phyloP scores from a whole-genome alignment of 208 protist genomes.

The Angomonas desouzai region DNA sequence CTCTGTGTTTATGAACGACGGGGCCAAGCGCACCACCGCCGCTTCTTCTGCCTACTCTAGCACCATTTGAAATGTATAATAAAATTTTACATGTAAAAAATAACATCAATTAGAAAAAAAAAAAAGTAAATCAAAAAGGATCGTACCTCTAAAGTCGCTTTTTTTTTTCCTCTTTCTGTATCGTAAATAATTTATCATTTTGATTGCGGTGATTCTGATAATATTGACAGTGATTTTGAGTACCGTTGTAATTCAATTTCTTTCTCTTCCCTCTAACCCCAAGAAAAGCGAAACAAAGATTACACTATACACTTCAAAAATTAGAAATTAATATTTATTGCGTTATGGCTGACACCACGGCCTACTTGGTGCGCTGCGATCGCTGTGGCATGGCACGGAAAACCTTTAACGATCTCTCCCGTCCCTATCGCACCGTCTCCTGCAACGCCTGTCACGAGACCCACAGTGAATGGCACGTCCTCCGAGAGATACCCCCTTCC shows the following conservation, averaged over 20 bases:
- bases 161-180: too few species aligned
- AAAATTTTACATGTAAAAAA: slow-evolving; percentile 17
- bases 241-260: too few species aligned
- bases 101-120: slow-evolving; percentile 10
- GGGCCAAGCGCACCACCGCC: slow-evolving; percentile 37
- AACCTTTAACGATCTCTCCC: slow-evolving; percentile 44
- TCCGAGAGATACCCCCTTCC: slow-evolving; percentile 18
- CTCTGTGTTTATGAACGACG: slow-evolving; percentile 51
- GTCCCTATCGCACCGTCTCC: slow-evolving; percentile 37
- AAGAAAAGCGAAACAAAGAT: too few species aligned
- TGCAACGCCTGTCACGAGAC: slow-evolving; percentile 41
- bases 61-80: slow-evolving; percentile 11
- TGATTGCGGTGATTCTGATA: too few species aligned
- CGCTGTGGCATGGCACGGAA: slow-evolving; percentile 39
- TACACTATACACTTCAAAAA: too few species aligned
- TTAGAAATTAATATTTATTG: slow-evolving; percentile 9
- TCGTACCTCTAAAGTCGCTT: background rate
- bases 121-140: slow-evolving; percentile 7
- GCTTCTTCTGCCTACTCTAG: slow-evolving; percentile 37
- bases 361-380: slow-evolving; percentile 39
- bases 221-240: too few species aligned
- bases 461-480: slow-evolving; percentile 40
- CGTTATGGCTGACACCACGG: background rate
- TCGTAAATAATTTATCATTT: too few species aligned
- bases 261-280: too few species aligned